These are phyloP conservation scores for Ceratocystis ficicola DNA, from an alignment of 2,329 filamentous ascomycete species.

Conservation along the genomic window DNA sequence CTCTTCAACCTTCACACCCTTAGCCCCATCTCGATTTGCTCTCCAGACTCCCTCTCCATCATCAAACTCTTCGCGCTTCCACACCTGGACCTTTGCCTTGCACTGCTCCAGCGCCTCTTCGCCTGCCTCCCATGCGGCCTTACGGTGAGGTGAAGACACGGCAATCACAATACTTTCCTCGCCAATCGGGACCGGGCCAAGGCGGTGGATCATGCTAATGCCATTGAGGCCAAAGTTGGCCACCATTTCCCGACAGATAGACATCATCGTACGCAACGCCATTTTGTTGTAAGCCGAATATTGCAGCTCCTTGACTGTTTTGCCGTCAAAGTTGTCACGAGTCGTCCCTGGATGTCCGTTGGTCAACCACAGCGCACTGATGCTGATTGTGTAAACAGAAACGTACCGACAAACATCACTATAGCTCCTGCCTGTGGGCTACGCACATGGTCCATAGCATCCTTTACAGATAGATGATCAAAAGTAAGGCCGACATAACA, in stretches of 20 bases:
- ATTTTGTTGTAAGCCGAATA: slow-evolving; percentile 64
- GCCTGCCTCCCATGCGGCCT: slow-evolving; percentile 74
- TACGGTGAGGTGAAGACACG: slow-evolving; percentile 69
- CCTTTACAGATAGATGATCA: slow-evolving; percentile 43
- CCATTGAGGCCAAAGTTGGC: slow-evolving; percentile 54
- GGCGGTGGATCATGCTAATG: slow-evolving; percentile 69
- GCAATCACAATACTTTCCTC: slow-evolving; percentile 89
- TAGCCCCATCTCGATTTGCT: slow-evolving; percentile 65
- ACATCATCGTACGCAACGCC: slow-evolving; percentile 55
- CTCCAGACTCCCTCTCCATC: slow-evolving; percentile 72
- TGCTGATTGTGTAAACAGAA: slow-evolving; percentile 12
- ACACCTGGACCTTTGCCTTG: slow-evolving; percentile 82
- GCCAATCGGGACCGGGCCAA: slow-evolving; percentile 76
- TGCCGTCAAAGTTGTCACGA: slow-evolving; percentile 58
- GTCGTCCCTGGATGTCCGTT: slow-evolving; percentile 49
- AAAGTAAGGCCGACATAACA: slow-evolving; percentile 60
- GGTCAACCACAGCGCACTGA: slow-evolving; percentile 20
- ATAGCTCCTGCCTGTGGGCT: slow-evolving; percentile 64
- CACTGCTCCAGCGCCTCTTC: slow-evolving; percentile 81
- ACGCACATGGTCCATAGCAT: slow-evolving; percentile 54
- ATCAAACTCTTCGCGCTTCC: slow-evolving; percentile 85
- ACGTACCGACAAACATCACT: slow-evolving; percentile 59
- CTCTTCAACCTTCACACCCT: slow-evolving; percentile 39
- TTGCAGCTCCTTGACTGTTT: slow-evolving; percentile 59
- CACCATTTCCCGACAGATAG: slow-evolving; percentile 47